These are phyloP conservation scores for Colletotrichum scovillei DNA, from an alignment of 2,329 filamentous ascomycete species.

Conservation along the genomic window DNA sequence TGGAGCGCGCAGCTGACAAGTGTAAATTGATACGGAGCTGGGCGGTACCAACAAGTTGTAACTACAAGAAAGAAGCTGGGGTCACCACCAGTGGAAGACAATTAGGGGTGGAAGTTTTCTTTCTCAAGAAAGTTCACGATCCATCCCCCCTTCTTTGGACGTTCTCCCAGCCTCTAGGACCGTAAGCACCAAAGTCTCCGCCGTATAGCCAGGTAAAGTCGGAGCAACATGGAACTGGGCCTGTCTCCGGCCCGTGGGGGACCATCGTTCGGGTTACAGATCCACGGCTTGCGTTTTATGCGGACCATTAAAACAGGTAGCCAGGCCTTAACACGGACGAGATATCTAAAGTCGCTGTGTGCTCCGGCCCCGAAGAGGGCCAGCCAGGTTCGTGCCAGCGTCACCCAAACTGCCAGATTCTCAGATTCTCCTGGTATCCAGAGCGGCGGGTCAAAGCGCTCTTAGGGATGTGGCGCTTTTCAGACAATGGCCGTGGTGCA, in stretches of 20 bases:
- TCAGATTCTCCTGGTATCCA: neutral
- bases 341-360: slow-evolving; percentile 17
- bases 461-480: neutral
- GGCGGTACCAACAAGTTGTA: too few species aligned
- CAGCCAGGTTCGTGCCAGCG: neutral
- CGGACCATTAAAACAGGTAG: slow-evolving; percentile 4
- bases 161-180: too few species aligned
- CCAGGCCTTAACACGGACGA: neutral
- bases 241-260: neutral
- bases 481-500: neutral
- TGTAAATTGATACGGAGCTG: neutral
- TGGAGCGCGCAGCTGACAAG: neutral
- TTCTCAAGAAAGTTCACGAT: neutral
- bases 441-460: slow-evolving; percentile 24
- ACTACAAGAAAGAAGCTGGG: neutral
- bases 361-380: neutral
- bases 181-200: neutral
- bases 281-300: slow-evolving; percentile 12
- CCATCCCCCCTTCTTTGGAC: neutral
- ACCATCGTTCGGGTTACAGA: slow-evolving; percentile 3
- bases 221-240: neutral
- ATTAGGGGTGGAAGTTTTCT: neutral
- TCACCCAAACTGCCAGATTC: neutral
- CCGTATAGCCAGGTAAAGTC: neutral
- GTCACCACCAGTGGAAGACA: neutral